phyloP scores from a whole-genome alignment of 1,284 basidiomycete species.

The Dichomitus squalens region DNA sequence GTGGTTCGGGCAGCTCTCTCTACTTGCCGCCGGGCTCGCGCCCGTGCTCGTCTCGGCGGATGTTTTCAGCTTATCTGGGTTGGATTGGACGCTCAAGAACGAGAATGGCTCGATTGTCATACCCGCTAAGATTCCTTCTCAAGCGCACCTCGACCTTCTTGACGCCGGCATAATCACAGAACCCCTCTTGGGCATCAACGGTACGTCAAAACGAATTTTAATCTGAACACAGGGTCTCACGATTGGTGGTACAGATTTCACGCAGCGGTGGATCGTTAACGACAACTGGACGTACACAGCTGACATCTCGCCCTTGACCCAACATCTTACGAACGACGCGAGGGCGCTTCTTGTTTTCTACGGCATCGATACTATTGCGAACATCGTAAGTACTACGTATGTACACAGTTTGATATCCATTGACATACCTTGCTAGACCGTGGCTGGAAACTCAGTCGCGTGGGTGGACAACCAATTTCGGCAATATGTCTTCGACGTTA shows the following conservation, averaged over 20 bases:
- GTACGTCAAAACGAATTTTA: conserved; percentile 25
- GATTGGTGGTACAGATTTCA: conserved; percentile 46
- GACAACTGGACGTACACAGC: conserved; percentile 69
- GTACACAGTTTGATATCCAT: not conserved
- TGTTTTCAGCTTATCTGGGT: conserved; percentile 46
- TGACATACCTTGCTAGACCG: conserved; percentile 36
- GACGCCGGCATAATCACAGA: conserved; percentile 57
- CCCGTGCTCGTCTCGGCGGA: conserved; percentile 28
- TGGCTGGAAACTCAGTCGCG: conserved; percentile 52
- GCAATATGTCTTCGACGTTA: conserved; percentile 56
- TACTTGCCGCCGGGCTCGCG: conserved; percentile 17
- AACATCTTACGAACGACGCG: conserved; percentile 23
- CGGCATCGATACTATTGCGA: conserved; percentile 61
- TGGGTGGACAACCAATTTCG: conserved; percentile 63
- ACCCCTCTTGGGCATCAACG: conserved; percentile 56
- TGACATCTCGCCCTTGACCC: conserved; percentile 47
- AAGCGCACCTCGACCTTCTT: conserved; percentile 56
- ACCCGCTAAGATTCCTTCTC: conserved; percentile 55
- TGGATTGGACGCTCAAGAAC: conserved; percentile 56
- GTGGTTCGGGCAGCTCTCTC: not conserved
- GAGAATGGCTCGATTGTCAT: conserved; percentile 55
- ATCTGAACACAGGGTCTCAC: not conserved
- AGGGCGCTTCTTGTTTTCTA: conserved; percentile 56
- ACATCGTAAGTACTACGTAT: conserved; percentile 39
- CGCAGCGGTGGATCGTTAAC: conserved; percentile 56